Conservation (phyloP, 148 eudicot species). For the Rheum nobile region DNA sequence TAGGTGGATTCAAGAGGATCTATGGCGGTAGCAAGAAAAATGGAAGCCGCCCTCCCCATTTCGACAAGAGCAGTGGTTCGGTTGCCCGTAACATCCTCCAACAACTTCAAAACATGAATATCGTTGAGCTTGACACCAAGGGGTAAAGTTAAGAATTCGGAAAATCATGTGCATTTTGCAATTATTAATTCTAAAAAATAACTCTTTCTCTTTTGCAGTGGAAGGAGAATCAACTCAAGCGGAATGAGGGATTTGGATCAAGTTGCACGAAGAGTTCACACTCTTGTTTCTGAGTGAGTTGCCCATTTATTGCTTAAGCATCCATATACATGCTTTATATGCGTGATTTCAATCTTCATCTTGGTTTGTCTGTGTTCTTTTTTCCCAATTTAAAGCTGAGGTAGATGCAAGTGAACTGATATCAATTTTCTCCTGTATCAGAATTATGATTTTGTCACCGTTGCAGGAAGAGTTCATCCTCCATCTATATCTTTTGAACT, state of each 20-base stretch:
- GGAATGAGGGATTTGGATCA: slow-evolving; percentile 44
- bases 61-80: no score
- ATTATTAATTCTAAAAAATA: no score
- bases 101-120: no score
- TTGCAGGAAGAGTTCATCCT: no score
- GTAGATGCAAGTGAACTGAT: neutral
- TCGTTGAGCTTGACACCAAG: no score
- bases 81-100: no score
- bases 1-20: no score
- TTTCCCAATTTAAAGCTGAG: neutral
- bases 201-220: slow-evolving; percentile 14
- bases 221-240: slow-evolving; percentile 35
- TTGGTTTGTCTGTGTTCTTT: neutral
- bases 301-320: neutral
- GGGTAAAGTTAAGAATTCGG: slow-evolving; percentile 36
- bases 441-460: no score
- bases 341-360: neutral
- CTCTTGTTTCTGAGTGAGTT: neutral
- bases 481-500: no score
- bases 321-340: neutral
- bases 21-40: no score
- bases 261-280: slow-evolving; percentile 37
- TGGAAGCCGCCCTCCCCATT: no score
- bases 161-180: neutral
- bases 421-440: no score